Percentiles rank a stretch among this genome's conserved stretches.
phyloP scores from a whole-genome alignment of 139 green algal species.

The Chlamydomonas sp. region DNA sequence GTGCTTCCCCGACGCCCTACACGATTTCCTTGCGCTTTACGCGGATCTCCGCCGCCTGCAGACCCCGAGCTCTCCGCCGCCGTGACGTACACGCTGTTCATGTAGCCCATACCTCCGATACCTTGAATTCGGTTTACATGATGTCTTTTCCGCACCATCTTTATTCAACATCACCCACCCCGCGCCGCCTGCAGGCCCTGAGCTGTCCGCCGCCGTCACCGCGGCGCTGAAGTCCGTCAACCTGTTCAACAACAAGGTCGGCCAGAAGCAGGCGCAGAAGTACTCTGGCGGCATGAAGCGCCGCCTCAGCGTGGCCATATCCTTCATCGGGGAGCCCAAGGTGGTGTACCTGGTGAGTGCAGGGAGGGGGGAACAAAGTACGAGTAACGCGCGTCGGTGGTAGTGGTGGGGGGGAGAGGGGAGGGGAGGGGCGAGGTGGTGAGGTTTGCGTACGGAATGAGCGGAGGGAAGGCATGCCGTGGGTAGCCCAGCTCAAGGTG shows the following conservation, averaged over 20 bases:
- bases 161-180: constrained; percentile 49
- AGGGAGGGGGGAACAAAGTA: neutral
- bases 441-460: too few species aligned
- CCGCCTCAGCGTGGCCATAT: constrained; percentile 85
- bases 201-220: constrained; percentile 67
- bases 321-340: constrained; percentile 79
- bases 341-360: constrained; percentile 74
- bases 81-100: too few species aligned
- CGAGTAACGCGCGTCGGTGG: too few species aligned
- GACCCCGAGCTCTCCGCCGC: too few species aligned
- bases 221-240: constrained; percentile 50
- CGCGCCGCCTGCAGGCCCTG: constrained; percentile 49
- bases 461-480: too few species aligned
- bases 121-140: too few species aligned
- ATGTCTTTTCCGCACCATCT: constrained; percentile 52
- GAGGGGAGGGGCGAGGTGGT: neutral
- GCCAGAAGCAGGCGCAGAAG: constrained; percentile 60
- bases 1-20: too few species aligned
- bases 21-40: too few species aligned
- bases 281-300: constrained; percentile 74
- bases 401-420: constrained; percentile 1
- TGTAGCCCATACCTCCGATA: too few species aligned
- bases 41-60: too few species aligned
- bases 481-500: too few species aligned
- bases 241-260: constrained; percentile 48